Conservation (phyloP, 1,284 basidiomycete species). For the Ceratorhiza oryzae-sativae region DNA sequence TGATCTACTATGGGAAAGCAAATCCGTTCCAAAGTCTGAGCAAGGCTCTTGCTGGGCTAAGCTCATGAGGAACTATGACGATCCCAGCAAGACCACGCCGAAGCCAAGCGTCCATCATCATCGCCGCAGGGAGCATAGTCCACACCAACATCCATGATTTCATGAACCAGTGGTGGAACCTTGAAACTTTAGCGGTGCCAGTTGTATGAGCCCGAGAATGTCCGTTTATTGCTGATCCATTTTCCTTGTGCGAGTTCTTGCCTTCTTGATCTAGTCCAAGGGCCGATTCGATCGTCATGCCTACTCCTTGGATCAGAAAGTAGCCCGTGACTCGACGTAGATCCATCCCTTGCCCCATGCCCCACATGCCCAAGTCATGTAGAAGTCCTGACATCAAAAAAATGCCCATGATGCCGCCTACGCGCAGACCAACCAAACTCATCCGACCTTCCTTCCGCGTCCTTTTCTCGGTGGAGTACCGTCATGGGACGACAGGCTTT, state of each 20-base stretch:
- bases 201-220: neutral
- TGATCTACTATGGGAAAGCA: neutral
- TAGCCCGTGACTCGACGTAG: slow-evolving; percentile 57
- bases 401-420: slow-evolving; percentile 60
- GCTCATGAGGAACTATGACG: slow-evolving; percentile 10
- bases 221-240: neutral
- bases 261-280: neutral
- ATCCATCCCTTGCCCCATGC: slow-evolving; percentile 63
- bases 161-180: neutral
- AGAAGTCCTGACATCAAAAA: slow-evolving; percentile 65
- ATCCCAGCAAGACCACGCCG: slow-evolving; percentile 18
- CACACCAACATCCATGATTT: slow-evolving; percentile 11
- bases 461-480: neutral
- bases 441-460: neutral
- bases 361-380: slow-evolving; percentile 64
- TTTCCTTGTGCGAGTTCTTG: neutral
- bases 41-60: slow-evolving; percentile 14
- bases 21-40: slow-evolving; percentile 15
- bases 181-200: no score
- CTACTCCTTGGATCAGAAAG: slow-evolving; percentile 64
- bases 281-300: slow-evolving; percentile 57
- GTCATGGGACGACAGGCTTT: no score
- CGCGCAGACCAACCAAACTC: neutral
- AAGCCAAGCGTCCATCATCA: slow-evolving; percentile 32
- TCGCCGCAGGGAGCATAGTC: slow-evolving; percentile 5